Conservation (phyloP, 2,329 filamentous ascomycete genomes). For the Cryphonectria nitschkei region DNA sequence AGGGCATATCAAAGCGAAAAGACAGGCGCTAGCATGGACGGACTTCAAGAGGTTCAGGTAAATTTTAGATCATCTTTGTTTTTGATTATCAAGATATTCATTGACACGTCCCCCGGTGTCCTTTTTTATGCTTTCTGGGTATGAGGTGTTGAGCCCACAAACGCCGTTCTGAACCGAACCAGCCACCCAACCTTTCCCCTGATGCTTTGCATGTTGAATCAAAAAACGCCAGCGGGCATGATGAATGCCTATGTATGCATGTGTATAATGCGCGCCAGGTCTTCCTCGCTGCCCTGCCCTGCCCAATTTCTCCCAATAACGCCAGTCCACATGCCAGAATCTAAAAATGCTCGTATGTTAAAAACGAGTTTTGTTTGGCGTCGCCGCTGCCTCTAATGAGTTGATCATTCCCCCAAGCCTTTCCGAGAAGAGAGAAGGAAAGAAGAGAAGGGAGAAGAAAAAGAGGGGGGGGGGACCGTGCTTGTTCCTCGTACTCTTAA, state of each 20-base stretch:
- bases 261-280: slow-evolving; percentile 13
- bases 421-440: too few relatives aligned
- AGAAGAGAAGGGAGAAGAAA: too few relatives aligned
- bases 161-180: slow-evolving; percentile 18
- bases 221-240: slow-evolving; percentile 17
- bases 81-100: background rate
- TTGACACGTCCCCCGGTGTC: background rate
- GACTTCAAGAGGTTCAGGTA: background rate
- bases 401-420: slow-evolving; percentile 24
- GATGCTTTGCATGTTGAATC: slow-evolving; percentile 28
- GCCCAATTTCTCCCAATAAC: slow-evolving; percentile 17
- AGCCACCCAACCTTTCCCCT: background rate
- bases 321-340: slow-evolving; percentile 24
- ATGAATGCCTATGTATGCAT: slow-evolving; percentile 19
- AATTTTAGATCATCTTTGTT: background rate
- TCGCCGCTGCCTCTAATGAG: slow-evolving; percentile 29
- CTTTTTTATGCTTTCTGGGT: slow-evolving; percentile 11
- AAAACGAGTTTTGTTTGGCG: slow-evolving; percentile 16
- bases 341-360: slow-evolving; percentile 18
- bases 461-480: background rate
- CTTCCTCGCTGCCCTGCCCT: slow-evolving; percentile 5
- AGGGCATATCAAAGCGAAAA: background rate
- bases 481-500: background rate
- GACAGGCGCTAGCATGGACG: background rate
- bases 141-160: slow-evolving; percentile 34